Conservation (phyloP, 2,329 filamentous ascomycete species). For the Mycosphaerella sp. region DNA sequence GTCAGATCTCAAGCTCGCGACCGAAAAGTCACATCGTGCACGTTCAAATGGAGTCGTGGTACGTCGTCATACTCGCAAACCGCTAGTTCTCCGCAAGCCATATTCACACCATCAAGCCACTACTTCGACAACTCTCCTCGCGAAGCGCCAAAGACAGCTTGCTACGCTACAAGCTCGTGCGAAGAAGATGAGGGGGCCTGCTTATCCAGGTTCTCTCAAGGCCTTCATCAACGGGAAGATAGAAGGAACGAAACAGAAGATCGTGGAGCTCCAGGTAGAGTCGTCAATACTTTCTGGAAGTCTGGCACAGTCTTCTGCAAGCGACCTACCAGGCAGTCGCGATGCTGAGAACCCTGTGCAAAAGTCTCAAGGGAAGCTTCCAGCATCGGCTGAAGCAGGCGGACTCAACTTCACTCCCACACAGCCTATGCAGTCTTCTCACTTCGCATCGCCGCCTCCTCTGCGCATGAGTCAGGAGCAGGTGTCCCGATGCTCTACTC, state of each 20-base stretch:
- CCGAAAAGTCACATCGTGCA: neutral
- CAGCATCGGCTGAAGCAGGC: neutral
- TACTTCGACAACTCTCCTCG: no score
- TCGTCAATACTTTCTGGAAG: no score
- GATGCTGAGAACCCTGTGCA: neutral
- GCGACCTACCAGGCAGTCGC: no score
- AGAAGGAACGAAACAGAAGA: neutral
- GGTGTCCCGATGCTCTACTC: neutral
- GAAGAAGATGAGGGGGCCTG: no score
- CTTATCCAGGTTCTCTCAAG: no score
- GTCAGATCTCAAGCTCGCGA: neutral
- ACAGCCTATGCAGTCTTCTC: conserved; percentile 1
- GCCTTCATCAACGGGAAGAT: no score
- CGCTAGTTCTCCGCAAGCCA: no score
- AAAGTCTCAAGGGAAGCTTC: neutral
- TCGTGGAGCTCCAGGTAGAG: neutral
- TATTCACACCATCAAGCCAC: no score
- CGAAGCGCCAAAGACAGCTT: neutral
- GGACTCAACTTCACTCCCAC: conserved; percentile 8
- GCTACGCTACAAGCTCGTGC: no score
- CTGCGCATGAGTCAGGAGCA: neutral
- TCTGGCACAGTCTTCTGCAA: no score
- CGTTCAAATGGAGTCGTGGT: neutral
- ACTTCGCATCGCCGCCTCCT: neutral
- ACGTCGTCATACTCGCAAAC: no score